Evolutionary conservation across 1,284 basidiomycete species (phyloP), one percentile per base, ranked within the genome.

Genomic region (Rhodotorula sp.): DNA sequence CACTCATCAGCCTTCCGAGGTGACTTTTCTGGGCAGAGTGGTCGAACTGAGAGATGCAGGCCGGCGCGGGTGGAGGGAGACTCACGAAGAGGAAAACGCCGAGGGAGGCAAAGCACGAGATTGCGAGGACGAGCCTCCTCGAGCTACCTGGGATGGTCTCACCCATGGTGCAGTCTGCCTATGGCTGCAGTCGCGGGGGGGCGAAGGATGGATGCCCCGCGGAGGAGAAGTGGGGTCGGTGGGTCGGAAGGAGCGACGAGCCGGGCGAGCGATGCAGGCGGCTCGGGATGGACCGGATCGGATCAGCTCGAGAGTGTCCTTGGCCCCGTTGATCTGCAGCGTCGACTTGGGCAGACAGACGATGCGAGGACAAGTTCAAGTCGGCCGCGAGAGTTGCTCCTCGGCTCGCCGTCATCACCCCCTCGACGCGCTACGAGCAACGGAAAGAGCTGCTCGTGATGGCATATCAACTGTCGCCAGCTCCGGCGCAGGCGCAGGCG

Each of bases 41-140:
- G 5, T 34, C n/a, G 26, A 34, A 31, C 26, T 7, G 38, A 16
- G 18, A 14, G 28, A 38, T 34, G 34, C 34, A 28, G n/a, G n/a
- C n/a, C n/a, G n/a, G n/a, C n/a, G n/a, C n/a, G n/a, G n/a, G n/a
- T n/a, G n/a, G 26, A 23, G 18, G 18, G 18, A 8, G 3, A 49
- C 63, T 47, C 5, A 59, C 64, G 14, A 66, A 60, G 64, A 66
- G 64, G 47, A 66, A 66, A 28, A 66, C 64, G 34, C 64, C 64
- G 47, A 66, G 57, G 5, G 57, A 59, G 2, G 57, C 64, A 15
- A 65, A 65, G 57, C 57, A 60, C n/a, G 57, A 52, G 54, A 63
- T 55, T 1, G 45, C 8, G 54, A 63, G 62, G 52, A 67, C 55
- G 55, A 60, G 58, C 8, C 50, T n/a, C 31, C 58, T 48, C 43